Evolutionary conservation across 2,329 filamentous ascomycete genomes (phyloP), one percentile per base, ranked within the genome.

Genomic region (Chrysoporthe deuterocubensis): DNA sequence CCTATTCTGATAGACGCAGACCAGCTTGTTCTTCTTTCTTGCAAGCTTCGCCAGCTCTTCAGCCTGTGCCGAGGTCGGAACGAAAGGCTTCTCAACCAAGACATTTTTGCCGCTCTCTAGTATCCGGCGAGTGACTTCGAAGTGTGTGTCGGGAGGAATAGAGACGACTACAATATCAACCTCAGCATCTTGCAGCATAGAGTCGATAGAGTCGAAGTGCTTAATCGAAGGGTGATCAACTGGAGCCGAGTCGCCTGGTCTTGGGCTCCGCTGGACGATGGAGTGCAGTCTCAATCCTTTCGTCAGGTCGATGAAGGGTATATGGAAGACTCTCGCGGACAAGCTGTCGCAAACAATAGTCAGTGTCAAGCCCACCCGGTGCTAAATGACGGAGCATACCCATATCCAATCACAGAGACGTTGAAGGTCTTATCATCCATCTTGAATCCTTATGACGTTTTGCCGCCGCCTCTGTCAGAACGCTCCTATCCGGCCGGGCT

Each of bases 51-150:
- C 84, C 7, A 95, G 85, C 72, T 87, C 79, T 44, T 87, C 83
- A 13, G 92, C 92, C 78, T 94, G 89, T 67, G 86, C 82, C 1
- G 86, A 82, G 1, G 89, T 91, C 26, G 92, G 90, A 14, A 92
- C 91, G 76, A 95, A 95, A 2, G 92, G 92, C 82, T 95, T 95
- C 81, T 95, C 92, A 61, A 91, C 90, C 64, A 95, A 82, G 37
- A 94, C 90, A 77, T 95, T 90, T 81, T 94, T 94, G 73, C 90
- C 89, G 11, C 85, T 82, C 75, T 90, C 83, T 60, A 95, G 82
- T 0, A 90, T 89, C 63, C 85, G 78, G 77, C 88, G 89, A 46
- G 88, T 82, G 72, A 94, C 82, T 18, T 82, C 76, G 75, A 88
- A 92, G 81, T 95, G 92, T 13, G 87, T 89, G 70, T 90, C 84